These are phyloP conservation scores for Calonectria pseudoreteaudii DNA, from an alignment of 2,329 filamentous ascomycete species.

Conservation along the genomic window DNA sequence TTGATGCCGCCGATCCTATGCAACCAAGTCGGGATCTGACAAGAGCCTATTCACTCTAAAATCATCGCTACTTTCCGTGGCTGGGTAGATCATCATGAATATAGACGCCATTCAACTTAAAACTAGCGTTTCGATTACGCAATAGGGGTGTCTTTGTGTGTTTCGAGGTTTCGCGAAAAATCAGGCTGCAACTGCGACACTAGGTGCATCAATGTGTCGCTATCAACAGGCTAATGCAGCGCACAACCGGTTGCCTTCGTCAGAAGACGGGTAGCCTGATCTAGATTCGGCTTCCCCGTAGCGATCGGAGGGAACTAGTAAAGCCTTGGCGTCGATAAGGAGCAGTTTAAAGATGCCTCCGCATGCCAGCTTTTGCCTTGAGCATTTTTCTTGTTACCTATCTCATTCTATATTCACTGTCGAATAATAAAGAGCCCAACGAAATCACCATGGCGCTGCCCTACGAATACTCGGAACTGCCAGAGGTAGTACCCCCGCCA, in stretches of 20 bases:
- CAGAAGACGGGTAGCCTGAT: background rate
- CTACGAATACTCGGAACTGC: background rate
- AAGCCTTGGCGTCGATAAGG: background rate
- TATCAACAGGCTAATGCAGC: background rate
- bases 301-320: background rate
- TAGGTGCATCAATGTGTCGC: background rate
- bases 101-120: background rate
- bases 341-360: background rate
- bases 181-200: background rate
- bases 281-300: background rate
- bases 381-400: background rate
- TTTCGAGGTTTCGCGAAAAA: background rate
- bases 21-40: background rate
- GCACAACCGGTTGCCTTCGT: background rate
- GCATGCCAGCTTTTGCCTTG: background rate
- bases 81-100: background rate
- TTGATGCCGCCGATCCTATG: background rate
- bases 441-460: background rate
- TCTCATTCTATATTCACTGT: background rate
- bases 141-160: background rate
- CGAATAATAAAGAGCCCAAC: background rate
- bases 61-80: background rate
- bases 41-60: background rate
- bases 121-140: background rate
- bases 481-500: background rate